Percentiles rank a stretch among this genome's conserved stretches.
Conservation (phyloP, 2,329 filamentous ascomycete genomes). For the Septoria linicola region DNA sequence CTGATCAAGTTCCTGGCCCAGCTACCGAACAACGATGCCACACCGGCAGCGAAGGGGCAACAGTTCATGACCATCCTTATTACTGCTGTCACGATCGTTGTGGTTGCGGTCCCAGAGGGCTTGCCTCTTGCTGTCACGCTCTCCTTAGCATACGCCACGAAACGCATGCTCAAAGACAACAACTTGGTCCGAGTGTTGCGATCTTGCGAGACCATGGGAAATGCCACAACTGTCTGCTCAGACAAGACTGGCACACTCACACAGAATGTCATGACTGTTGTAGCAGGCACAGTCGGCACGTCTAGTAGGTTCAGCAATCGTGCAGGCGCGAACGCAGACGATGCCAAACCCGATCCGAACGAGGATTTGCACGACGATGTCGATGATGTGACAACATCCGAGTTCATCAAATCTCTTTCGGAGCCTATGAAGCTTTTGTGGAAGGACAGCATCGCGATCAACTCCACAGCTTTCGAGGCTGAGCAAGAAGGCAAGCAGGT, state of each 20-base stretch:
- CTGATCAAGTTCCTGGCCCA: constrained; percentile 80
- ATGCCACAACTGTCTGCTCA: constrained; percentile 73
- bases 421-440: constrained; percentile 56
- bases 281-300: constrained; percentile 67
- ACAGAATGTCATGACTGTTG: constrained; percentile 74
- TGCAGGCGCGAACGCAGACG: constrained; percentile 26
- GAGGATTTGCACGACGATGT: constrained; percentile 38
- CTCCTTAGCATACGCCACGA: constrained; percentile 66
- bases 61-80: constrained; percentile 64
- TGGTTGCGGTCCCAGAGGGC: constrained; percentile 68
- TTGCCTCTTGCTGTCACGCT: constrained; percentile 67
- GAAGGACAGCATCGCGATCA: constrained; percentile 64
- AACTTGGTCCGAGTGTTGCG: constrained; percentile 67
- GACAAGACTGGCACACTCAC: constrained; percentile 76
- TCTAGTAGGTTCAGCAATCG: constrained; percentile 56
- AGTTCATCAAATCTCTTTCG: constrained; percentile 56
- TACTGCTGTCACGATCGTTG: constrained; percentile 64
- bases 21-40: constrained; percentile 55
- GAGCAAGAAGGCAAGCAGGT: constrained; percentile 58
- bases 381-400: constrained; percentile 52
- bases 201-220: constrained; percentile 71
- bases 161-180: constrained; percentile 67
- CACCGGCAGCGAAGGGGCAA: constrained; percentile 73
- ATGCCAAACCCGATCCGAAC: constrained; percentile 29
- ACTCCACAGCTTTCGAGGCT: constrained; percentile 68